Evolutionary conservation across 176 grass and related monocot species (phyloP), one percentile per base, ranked within the genome.

Genomic region (Cocos nucifera): DNA sequence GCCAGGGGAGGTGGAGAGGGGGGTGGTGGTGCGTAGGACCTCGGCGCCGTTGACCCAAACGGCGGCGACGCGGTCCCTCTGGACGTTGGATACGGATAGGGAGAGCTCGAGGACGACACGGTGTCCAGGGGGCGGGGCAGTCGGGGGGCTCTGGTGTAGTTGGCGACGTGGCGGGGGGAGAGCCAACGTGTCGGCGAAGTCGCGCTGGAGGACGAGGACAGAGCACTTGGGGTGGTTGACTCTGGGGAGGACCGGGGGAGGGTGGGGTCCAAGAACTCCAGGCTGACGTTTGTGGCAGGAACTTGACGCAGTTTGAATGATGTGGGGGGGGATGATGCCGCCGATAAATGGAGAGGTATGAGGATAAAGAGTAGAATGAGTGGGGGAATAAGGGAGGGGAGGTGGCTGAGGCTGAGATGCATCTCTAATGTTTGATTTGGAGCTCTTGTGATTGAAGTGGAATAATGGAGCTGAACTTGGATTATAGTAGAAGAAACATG

Each of bases 81-180:
- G 35, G 44, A 65, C 19, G 15, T 65, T 21, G 9, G 62, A 50
- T 48, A 39, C 48, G 22, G 23, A 49, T 1, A 51, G 10, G 19
- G 62, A 65, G 62, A 65, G 48, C 48, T 65, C 62, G 21, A 65
- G 48, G 20, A 65, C 21, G 15, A 65, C 62, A 18, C 62, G 62
- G 62, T 2, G 62, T 50, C 62, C 62, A 65, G 1, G 62, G 62
- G 44, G 23, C 22, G 15, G 48, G 62, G 15, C 62, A 65, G 14
- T 65, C 62, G 6, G 19, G 35, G 0, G 62, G 62, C 35, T 20
- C 48, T n/a, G 19, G 62, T 65, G 22, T 65, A 65, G 44, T 65
- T 65, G 44, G 62, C 35, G n/a, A n/a, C n/a, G 48, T n/a, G 17
- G 48, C 35, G 12, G 62, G 39, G 4, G 62, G 48, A 15, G 62